Conservation (phyloP, 495 filamentous ascomycete genomes). For the Trichoderma asperelloides region DNA sequence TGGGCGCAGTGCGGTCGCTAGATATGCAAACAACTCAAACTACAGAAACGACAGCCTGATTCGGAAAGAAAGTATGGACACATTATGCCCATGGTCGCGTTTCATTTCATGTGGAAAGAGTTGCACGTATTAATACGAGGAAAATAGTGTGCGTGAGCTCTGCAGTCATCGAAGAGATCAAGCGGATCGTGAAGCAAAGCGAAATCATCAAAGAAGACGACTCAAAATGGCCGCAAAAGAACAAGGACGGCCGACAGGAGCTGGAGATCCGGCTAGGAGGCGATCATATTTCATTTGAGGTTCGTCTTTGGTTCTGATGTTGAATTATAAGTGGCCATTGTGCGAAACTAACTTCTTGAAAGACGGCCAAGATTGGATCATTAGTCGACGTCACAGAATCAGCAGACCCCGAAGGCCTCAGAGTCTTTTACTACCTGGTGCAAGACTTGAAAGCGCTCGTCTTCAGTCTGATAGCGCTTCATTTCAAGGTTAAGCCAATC, state of each 20-base stretch:
- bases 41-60: slow-evolving; percentile 98
- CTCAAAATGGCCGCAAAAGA: slow-evolving; percentile 98
- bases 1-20: slow-evolving; percentile 86
- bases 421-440: slow-evolving; percentile 99
- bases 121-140: not conserved
- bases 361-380: slow-evolving; percentile 99
- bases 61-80: slow-evolving; percentile 89
- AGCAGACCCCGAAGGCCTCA: slow-evolving; percentile 87
- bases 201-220: slow-evolving; percentile 99
- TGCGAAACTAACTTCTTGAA: slow-evolving; percentile 17
- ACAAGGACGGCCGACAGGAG: slow-evolving; percentile 97
- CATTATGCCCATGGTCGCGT: slow-evolving; percentile 4
- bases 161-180: slow-evolving; percentile 87
- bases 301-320: slow-evolving; percentile 26
- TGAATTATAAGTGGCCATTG: not conserved
- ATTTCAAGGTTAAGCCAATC: slow-evolving; percentile 98
- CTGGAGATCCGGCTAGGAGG: slow-evolving; percentile 89
- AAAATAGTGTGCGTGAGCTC: slow-evolving; percentile 90
- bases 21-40: slow-evolving; percentile 99
- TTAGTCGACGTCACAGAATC: slow-evolving; percentile 95
- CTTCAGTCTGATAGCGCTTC: slow-evolving; percentile 90
- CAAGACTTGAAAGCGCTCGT: slow-evolving; percentile 96
- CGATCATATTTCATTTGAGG: slow-evolving; percentile 98
- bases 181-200: slow-evolving; percentile 92
- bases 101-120: not conserved